These are phyloP conservation scores for Solanum medicagineum DNA, from an alignment of 257 asterid species.

Conservation along the genomic window DNA sequence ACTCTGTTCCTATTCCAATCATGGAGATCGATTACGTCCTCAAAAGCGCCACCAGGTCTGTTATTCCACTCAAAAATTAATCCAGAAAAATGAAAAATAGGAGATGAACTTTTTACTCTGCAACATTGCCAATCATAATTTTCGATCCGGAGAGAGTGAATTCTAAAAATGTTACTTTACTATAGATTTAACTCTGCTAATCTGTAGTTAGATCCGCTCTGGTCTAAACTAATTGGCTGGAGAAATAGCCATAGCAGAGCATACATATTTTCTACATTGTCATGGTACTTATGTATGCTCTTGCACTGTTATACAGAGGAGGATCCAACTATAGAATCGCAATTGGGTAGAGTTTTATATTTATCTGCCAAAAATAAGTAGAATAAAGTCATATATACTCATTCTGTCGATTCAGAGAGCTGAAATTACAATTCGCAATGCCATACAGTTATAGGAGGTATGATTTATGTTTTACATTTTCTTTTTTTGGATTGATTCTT, in stretches of 20 bases:
- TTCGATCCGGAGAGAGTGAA: background rate
- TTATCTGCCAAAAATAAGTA: background rate
- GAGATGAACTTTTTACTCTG: background rate
- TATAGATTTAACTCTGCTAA: background rate
- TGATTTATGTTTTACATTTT: background rate
- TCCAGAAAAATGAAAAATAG: no score
- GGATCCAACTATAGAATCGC: background rate
- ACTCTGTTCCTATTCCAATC: conserved; percentile 46
- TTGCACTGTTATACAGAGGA: background rate
- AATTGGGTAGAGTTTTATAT: background rate
- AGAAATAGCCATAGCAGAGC: background rate
- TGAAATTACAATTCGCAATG: background rate
- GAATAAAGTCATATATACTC: no score
- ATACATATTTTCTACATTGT: background rate
- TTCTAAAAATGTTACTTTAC: background rate
- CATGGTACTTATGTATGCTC: background rate
- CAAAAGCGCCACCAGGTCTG: conserved; percentile 50
- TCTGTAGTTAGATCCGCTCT: background rate
- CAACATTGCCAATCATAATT: background rate
- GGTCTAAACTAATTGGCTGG: background rate
- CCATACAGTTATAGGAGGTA: background rate
- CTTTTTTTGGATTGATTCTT: background rate
- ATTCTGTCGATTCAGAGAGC: background rate
- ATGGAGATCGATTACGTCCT: conserved; percentile 47
- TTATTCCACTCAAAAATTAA: no score